Percentiles rank a stretch among this genome's conserved stretches.
Conservation (phyloP, 352 stramenopile genomes). For the Phytophthora pistaciae region DNA sequence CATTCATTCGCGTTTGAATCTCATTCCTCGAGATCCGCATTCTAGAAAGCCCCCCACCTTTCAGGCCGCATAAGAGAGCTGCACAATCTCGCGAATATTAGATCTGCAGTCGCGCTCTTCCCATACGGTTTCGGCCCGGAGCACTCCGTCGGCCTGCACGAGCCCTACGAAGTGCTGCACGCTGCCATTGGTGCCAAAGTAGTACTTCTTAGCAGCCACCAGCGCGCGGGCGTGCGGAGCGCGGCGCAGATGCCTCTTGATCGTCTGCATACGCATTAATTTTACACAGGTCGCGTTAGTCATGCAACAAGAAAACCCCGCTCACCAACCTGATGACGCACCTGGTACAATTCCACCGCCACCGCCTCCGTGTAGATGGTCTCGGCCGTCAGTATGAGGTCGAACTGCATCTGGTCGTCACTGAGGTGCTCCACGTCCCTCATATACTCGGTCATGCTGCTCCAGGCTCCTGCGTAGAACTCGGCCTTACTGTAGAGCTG, state of each 20-base stretch:
- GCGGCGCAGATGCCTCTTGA: constrained; percentile 75
- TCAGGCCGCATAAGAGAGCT: constrained; percentile 48
- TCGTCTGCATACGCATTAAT: constrained; percentile 49
- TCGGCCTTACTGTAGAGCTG: constrained; percentile 45
- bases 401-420: constrained; percentile 56
- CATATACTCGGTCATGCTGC: constrained; percentile 68
- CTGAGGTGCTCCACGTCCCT: constrained; percentile 39
- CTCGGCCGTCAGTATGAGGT: constrained; percentile 86
- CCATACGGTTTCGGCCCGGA: constrained; percentile 72
- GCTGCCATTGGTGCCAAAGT: constrained; percentile 88
- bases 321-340: constrained; percentile 23
- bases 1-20: constrained; percentile 13
- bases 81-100: constrained; percentile 87
- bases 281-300: not conserved
- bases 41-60: constrained; percentile 3
- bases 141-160: constrained; percentile 53
- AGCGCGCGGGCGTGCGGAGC: constrained; percentile 56
- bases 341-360: constrained; percentile 73
- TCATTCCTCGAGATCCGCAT: not conserved
- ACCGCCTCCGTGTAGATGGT: constrained; percentile 89
- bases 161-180: constrained; percentile 86
- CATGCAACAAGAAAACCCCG: not conserved
- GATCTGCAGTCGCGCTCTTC: constrained; percentile 75
- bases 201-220: constrained; percentile 89
- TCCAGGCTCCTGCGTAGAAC: constrained; percentile 86